These are phyloP conservation scores for Phytopythium ostracodes DNA, from an alignment of 352 stramenopile species.

Conservation along the genomic window DNA sequence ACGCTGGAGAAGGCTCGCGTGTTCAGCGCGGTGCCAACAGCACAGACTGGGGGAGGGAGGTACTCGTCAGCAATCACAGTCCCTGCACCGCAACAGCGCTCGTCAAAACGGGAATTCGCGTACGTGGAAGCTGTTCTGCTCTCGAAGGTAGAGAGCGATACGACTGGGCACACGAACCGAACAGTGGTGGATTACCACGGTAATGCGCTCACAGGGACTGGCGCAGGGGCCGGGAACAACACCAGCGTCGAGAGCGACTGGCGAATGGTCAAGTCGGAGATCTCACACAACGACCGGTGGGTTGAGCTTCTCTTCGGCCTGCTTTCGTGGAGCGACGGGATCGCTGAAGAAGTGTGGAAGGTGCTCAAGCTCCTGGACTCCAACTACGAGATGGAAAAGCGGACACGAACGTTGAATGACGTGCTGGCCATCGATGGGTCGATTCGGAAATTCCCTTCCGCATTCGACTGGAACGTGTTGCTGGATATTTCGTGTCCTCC, in stretches of 20 bases:
- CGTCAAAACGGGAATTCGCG: slow-evolving; percentile 24
- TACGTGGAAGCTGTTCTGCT: slow-evolving; percentile 59
- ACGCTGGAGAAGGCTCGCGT: slow-evolving; percentile 65
- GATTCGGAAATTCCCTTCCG: slow-evolving; percentile 30
- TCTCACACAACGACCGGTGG: slow-evolving; percentile 43
- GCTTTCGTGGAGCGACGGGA: slow-evolving; percentile 35
- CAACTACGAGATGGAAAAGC: slow-evolving; percentile 66
- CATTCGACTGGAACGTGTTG: slow-evolving; percentile 57
- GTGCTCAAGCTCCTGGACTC: slow-evolving; percentile 66
- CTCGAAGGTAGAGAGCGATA: slow-evolving; percentile 65
- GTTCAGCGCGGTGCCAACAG: slow-evolving; percentile 21
- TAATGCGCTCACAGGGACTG: slow-evolving; percentile 12
- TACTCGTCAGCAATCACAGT: slow-evolving; percentile 21
- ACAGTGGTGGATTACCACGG: slow-evolving; percentile 38
- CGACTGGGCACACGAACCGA: slow-evolving; percentile 42
- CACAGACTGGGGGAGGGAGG: slow-evolving; percentile 13
- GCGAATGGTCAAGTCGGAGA: slow-evolving; percentile 60
- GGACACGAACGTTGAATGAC: slow-evolving; percentile 59
- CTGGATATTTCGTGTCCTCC: slow-evolving; percentile 52
- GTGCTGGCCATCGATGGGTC: slow-evolving; percentile 67
- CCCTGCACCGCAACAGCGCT: slow-evolving; percentile 15
- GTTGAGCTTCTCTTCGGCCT: slow-evolving; percentile 44
- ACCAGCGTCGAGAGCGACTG: slow-evolving; percentile 56
- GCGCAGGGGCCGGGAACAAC: slow-evolving; percentile 29
- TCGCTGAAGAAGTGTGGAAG: slow-evolving; percentile 75